Percentiles rank a stretch among this genome's conserved stretches.
phyloP scores from a whole-genome alignment of 768 basidiomycete genomes.

The Porpolomopsis calyptriformis region DNA sequence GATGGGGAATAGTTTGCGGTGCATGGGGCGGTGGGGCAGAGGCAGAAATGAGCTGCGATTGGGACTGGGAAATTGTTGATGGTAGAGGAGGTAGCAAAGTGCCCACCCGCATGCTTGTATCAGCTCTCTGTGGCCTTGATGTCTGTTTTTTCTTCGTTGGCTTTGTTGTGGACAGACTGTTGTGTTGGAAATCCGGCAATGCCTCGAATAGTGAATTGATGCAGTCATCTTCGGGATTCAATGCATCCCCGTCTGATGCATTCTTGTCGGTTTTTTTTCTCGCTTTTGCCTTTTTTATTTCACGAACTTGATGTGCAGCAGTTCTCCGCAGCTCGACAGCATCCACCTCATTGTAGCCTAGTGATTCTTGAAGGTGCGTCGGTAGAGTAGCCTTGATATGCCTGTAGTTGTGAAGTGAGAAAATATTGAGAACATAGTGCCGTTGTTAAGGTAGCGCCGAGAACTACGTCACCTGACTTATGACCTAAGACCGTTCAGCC shows the following conservation, averaged over 20 bases:
- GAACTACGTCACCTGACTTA: too few species aligned
- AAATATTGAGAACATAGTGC: conserved; percentile 1
- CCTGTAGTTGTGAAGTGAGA: conserved; percentile 1
- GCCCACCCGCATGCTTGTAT: not conserved
- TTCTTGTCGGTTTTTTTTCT: not conserved
- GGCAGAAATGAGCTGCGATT: too few species aligned
- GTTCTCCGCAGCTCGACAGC: not conserved
- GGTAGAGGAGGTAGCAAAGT: too few species aligned
- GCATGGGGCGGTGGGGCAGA: too few species aligned
- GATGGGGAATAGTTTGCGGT: too few species aligned
- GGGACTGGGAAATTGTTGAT: not conserved
- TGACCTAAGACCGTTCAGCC: too few species aligned
- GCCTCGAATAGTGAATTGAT: not conserved
- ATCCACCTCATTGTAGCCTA: not conserved
- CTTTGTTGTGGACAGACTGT: not conserved
- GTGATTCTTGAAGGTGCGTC: not conserved
- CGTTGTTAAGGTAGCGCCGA: too few species aligned
- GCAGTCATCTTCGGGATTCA: not conserved
- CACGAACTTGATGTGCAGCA: conserved; percentile 1
- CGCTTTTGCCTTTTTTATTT: conserved; percentile 1
- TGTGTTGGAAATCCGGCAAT: not conserved
- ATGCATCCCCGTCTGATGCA: not conserved
- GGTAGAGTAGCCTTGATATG: not conserved
- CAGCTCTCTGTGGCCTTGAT: not conserved
- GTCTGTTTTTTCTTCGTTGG: not conserved